phyloP scores from a whole-genome alignment of 345 rosid species.

The Clarkia xantiana region DNA sequence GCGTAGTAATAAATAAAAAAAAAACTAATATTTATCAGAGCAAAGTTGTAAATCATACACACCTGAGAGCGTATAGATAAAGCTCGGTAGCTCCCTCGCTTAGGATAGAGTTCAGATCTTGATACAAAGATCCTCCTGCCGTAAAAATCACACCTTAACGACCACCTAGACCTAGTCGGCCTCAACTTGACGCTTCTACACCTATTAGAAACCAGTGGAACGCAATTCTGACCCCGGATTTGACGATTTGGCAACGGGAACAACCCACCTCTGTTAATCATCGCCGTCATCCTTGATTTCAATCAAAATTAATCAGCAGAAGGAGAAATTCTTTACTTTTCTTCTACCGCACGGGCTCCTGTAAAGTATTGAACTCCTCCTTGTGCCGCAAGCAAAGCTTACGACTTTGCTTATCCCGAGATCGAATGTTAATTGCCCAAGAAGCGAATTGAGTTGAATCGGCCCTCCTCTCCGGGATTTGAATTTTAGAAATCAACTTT shows the following conservation, averaged over 20 bases:
- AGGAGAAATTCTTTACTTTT: not conserved
- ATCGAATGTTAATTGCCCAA: too few relatives aligned
- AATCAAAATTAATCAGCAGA: not conserved
- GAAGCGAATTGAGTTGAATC: too few relatives aligned
- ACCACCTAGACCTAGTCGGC: conserved; percentile 8
- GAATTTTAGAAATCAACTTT: too few relatives aligned
- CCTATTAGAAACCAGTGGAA: conserved; percentile 1
- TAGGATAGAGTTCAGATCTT: conserved; percentile 16
- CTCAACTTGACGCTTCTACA: conserved; percentile 5
- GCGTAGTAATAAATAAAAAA: too few relatives aligned
- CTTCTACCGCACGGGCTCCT: not conserved
- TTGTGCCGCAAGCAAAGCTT: not conserved
- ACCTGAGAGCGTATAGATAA: conserved; percentile 48
- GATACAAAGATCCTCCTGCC: conserved; percentile 28
- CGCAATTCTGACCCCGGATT: not conserved
- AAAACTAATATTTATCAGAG: not conserved
- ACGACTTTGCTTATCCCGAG: too few relatives aligned
- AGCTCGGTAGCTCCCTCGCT: conserved; percentile 11
- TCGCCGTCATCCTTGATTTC: conserved; percentile 4
- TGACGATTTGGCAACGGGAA: conserved; percentile 1
- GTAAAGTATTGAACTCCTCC: not conserved
- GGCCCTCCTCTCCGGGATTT: too few relatives aligned
- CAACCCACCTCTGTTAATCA: conserved; percentile 4
- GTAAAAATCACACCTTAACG: conserved; percentile 15
- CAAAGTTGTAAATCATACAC: not conserved